A percentile compares a stretch with the other conserved stretches of the same genome.
phyloP scores from a whole-genome alignment of 1,284 basidiomycete genomes.

The Neonothopanus nambi region DNA sequence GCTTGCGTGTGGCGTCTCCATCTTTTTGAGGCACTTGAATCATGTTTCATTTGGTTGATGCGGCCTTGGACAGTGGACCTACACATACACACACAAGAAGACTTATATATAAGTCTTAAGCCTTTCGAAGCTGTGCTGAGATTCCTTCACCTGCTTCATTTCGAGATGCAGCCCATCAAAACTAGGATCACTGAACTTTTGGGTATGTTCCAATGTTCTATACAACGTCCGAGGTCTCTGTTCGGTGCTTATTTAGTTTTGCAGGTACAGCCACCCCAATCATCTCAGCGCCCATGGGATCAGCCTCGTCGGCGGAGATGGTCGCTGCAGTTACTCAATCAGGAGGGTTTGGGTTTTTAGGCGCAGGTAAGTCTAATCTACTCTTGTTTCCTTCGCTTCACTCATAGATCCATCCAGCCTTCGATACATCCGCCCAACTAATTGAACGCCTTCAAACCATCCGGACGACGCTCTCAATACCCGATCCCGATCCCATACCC shows the following conservation, averaged over 20 bases:
- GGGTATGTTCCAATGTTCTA: too few relatives aligned
- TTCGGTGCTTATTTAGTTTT: background rate
- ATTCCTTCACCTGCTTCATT: too few relatives aligned
- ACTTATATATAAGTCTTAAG: too few relatives aligned
- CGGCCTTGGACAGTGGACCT: too few relatives aligned
- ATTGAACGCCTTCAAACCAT: background rate
- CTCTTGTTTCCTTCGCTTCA: background rate
- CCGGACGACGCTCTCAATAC: background rate
- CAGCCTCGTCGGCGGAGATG: slow-evolving; percentile 4
- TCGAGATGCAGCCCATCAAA: too few relatives aligned
- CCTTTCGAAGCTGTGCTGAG: too few relatives aligned
- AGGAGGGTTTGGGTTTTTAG: slow-evolving; percentile 18
- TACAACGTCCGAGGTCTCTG: too few relatives aligned
- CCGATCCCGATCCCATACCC: slow-evolving; percentile 7
- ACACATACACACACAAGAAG: too few relatives aligned
- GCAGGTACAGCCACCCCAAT: slow-evolving; percentile 9
- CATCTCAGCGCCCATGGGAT: slow-evolving; percentile 16
- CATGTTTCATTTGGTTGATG: too few relatives aligned
- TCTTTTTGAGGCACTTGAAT: too few relatives aligned
- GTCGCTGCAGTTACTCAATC: slow-evolving; percentile 3
- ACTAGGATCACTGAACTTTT: too few relatives aligned
- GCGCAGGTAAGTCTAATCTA: slow-evolving; percentile 23
- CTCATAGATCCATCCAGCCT: background rate
- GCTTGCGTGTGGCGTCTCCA: too few relatives aligned
- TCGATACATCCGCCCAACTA: slow-evolving; percentile 1